Conservation (phyloP, 306 rosid genomes). For the Pueraria montana region DNA sequence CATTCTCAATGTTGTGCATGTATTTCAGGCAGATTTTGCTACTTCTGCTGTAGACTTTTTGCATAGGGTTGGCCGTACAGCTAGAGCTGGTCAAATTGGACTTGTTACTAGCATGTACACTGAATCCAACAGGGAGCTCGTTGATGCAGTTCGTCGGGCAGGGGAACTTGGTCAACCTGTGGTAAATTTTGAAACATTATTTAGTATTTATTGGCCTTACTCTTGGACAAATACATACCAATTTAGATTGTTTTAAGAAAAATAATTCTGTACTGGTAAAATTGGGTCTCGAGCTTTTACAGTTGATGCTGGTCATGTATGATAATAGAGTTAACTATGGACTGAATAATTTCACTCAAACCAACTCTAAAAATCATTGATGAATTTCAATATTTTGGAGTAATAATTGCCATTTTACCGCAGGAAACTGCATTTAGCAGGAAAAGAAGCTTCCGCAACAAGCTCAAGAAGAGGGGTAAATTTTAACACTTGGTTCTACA, state of each 20-base stretch:
- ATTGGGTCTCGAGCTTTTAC: constrained; percentile 4
- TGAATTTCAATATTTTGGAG: constrained; percentile 15
- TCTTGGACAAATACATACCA: background rate
- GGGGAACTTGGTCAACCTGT: constrained; percentile 80
- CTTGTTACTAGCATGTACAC: constrained; percentile 83
- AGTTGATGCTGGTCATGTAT: constrained; percentile 28
- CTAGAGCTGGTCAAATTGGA: constrained; percentile 95
- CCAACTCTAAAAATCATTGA: constrained; percentile 9
- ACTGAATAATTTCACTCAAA: constrained; percentile 12
- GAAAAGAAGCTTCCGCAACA: constrained; percentile 95
- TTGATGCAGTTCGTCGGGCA: constrained; percentile 80
- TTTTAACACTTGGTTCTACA: constrained; percentile 23
- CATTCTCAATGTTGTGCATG: constrained; percentile 40
- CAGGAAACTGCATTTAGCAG: constrained; percentile 97
- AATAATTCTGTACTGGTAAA: background rate
- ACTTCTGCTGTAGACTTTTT: constrained; percentile 95
- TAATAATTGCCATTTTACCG: constrained; percentile 46
- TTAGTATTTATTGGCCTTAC: constrained; percentile 24
- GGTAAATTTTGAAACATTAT: constrained; percentile 58
- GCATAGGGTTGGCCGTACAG: constrained; percentile 93
- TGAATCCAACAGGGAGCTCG: constrained; percentile 86
- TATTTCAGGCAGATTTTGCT: constrained; percentile 91
- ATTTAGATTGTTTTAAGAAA: background rate
- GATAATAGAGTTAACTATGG: background rate
- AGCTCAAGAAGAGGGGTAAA: constrained; percentile 79